phyloP scores from a whole-genome alignment of 2,329 filamentous ascomycete genomes.

The Raffaelea ambrosiae region DNA sequence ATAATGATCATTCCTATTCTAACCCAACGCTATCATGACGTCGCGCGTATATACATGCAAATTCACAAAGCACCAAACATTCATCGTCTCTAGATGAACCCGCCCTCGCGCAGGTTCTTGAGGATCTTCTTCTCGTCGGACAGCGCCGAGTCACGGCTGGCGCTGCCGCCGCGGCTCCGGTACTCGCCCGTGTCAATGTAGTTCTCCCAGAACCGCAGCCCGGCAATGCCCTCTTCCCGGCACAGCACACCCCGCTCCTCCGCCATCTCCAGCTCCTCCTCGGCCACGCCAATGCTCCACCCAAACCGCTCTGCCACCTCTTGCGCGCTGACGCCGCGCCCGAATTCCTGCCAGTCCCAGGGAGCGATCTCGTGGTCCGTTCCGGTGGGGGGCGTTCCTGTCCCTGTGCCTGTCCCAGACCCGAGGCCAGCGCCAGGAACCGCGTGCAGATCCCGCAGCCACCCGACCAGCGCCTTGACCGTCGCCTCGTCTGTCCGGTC shows the following conservation, averaged over 20 bases:
- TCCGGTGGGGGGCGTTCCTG: too few relatives aligned
- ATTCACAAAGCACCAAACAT: too few relatives aligned
- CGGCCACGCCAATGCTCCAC: slow-evolving; percentile 94
- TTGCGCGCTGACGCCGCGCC: slow-evolving; percentile 79
- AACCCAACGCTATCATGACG: too few relatives aligned
- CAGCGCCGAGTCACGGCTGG: slow-evolving; percentile 12
- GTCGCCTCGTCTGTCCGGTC: slow-evolving; percentile 90
- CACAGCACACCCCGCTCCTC: slow-evolving; percentile 84
- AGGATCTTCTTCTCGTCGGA: slow-evolving; percentile 32
- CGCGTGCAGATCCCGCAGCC: slow-evolving; percentile 66
- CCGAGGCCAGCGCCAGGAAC: slow-evolving; percentile 55
- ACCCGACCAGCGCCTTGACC: slow-evolving; percentile 63
- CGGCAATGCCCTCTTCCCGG: slow-evolving; percentile 85
- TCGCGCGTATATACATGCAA: too few relatives aligned
- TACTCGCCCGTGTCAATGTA: slow-evolving; percentile 42
- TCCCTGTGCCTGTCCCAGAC: too few relatives aligned
- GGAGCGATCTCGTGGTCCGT: not conserved
- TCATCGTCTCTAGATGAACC: slow-evolving; percentile 23
- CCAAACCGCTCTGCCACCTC: slow-evolving; percentile 85
- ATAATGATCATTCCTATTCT: too few relatives aligned
- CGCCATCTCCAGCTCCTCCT: slow-evolving; percentile 94
- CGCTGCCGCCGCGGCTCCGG: slow-evolving; percentile 11
- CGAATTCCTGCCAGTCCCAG: slow-evolving; percentile 73
- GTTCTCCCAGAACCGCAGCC: slow-evolving; percentile 90
- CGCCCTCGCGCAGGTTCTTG: slow-evolving; percentile 33